A percentile compares a stretch with the other conserved stretches of the same genome.
phyloP scores from a whole-genome alignment of 306 rosid species.

The Quercus ilex region DNA sequence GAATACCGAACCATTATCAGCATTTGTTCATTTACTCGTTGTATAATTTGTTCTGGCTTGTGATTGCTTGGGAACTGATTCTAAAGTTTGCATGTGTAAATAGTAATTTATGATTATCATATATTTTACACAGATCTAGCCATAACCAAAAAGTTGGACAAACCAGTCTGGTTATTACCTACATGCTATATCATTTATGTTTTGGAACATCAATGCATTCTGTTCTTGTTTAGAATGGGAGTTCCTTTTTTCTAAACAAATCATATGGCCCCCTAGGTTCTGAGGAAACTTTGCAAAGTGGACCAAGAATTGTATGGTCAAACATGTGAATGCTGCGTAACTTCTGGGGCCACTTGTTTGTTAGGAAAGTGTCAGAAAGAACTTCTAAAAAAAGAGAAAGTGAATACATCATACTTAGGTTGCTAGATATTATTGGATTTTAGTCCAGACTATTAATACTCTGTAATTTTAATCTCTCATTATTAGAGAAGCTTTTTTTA shows the following conservation, averaged over 20 bases:
- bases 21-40: background rate
- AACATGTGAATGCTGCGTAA: background rate
- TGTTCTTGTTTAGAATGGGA: background rate
- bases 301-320: too few relatives aligned
- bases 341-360: background rate
- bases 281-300: too few relatives aligned
- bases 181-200: too few relatives aligned
- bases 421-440: too few relatives aligned
- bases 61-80: background rate
- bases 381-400: background rate
- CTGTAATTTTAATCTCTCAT: background rate
- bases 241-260: background rate
- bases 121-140: background rate
- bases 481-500: background rate
- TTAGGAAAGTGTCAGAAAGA: background rate
- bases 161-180: background rate
- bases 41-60: background rate
- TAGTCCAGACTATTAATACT: background rate
- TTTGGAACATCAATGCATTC: background rate
- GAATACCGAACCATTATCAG: conserved; percentile 21
- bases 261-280: background rate
- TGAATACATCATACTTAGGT: background rate
- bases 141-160: background rate
- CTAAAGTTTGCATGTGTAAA: background rate
- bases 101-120: background rate